These are phyloP conservation scores for Fraxinus paxiana DNA, from an alignment of 305 asterid genomes.

Conservation along the genomic window DNA sequence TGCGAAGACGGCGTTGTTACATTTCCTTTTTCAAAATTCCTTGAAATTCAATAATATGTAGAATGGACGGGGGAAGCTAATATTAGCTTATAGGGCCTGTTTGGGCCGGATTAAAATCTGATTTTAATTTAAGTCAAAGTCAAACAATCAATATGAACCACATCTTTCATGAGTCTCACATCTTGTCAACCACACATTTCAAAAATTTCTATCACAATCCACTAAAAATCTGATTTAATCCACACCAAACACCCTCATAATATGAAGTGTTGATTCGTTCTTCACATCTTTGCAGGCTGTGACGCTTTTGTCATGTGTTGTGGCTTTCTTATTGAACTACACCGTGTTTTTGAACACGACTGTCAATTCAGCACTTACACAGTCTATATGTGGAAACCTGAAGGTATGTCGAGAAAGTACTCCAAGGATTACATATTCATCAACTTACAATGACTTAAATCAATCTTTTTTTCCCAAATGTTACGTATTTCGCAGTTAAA, in stretches of 20 bases:
- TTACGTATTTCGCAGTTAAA: not conserved
- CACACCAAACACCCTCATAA: not conserved
- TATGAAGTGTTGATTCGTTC: not conserved
- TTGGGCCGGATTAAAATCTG: too few relatives aligned
- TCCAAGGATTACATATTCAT: not conserved
- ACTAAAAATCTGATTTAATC: too few relatives aligned
- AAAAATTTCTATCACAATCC: too few relatives aligned
- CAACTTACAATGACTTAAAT: not conserved
- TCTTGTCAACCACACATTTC: too few relatives aligned
- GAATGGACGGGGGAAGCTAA: not conserved
- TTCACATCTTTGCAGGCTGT: constrained; percentile 19
- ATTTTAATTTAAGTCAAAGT: too few relatives aligned
- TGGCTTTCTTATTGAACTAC: constrained; percentile 30
- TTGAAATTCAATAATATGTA: not conserved
- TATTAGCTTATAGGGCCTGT: not conserved
- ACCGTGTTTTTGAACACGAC: constrained; percentile 24
- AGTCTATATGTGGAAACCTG: constrained; percentile 25
- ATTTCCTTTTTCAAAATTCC: not conserved
- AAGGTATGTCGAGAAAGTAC: constrained; percentile 16
- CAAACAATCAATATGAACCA: too few relatives aligned
- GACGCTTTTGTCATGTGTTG: constrained; percentile 27
- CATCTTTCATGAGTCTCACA: too few relatives aligned
- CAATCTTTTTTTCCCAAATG: not conserved
- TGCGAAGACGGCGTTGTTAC: not conserved
- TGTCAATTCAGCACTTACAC: constrained; percentile 28